Base-by-base conservation (phyloP, 2,329 filamentous ascomycete genomes). In the Thielaviopsis euricoi region DNA sequence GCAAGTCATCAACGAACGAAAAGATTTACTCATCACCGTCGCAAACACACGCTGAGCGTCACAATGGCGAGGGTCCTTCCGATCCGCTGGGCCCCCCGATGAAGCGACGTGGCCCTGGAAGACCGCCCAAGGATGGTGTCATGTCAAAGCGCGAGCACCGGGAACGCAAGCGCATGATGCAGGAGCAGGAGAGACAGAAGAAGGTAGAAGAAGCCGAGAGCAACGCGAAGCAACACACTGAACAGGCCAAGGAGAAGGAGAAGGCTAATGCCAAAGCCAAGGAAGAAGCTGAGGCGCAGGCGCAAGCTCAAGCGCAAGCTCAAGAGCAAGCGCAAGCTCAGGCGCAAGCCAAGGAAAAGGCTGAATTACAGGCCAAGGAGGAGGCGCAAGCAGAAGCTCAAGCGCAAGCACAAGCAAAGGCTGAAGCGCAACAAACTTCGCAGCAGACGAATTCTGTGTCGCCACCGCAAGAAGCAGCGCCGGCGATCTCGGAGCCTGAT, bases 101-200 rank as follows among this genome's bases (percentile, higher is more conserved):
- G 53, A 55, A 81, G 69, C 83, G 85, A 62, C 82, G 86, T 63
- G 87, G 87, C 15, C 87, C 87, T 10, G 87, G 87, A n/a, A 75
- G 87, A 56, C 87, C 87, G 21, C 87, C 87, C 0, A 90, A 90
- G 71, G 86, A 90, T 65, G 87, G 87, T 26, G 78, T 89, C 66
- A 87, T 89, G 81, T 90, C 86, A 1, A 89, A 89, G 70, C 76
- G 87, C 58, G 84, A 89, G 65, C 77, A 83, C 63, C 75, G 81
- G 19, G 68, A 82, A 53, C 75, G 82, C 7, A 81, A 83, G 70
- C 85, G 83, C 67, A 58, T 60, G 54, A 48, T 61, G 6, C 68
- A 71, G 57, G 71, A 73, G 59, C 68, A 72, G 60, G 71, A 73
- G 61, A 69, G 70, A n/a, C 37, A 43, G n/a, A 33, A n/a, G n/a